phyloP scores from a whole-genome alignment of 768 basidiomycete genomes.

The Kwoniella heveanensis region DNA sequence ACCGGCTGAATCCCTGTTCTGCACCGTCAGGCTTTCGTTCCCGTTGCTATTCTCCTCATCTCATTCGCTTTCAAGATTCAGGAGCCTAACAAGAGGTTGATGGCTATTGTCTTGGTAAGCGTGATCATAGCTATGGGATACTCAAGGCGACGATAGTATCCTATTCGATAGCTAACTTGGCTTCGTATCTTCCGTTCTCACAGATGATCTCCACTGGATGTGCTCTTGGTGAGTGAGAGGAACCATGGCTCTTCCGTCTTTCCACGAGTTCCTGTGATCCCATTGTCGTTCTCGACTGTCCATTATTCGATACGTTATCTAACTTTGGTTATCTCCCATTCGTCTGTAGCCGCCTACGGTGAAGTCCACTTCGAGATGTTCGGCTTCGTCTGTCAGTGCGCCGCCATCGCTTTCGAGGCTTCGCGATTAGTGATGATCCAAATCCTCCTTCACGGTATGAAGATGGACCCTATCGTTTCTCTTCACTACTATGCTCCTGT shows the following conservation, averaged over 20 bases:
- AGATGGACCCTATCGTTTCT: constrained; percentile 98
- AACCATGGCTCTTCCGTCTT: background rate
- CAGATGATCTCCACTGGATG: constrained; percentile 84
- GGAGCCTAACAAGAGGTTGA: constrained; percentile 78
- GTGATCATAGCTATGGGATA: background rate
- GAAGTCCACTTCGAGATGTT: constrained; percentile 82
- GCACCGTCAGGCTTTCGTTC: constrained; percentile 55
- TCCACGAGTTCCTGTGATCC: background rate
- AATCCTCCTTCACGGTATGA: constrained; percentile 88
- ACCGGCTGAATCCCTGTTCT: too few species aligned
- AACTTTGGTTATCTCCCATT: background rate
- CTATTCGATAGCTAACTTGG: background rate
- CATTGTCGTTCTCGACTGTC: too few species aligned
- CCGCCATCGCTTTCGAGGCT: constrained; percentile 87
- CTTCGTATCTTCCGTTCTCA: background rate
- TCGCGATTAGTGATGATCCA: constrained; percentile 94
- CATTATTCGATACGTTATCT: too few species aligned
- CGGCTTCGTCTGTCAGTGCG: constrained; percentile 86
- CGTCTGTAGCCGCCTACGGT: constrained; percentile 77
- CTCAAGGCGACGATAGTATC: background rate
- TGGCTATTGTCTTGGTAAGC: constrained; percentile 69
- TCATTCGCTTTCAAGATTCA: constrained; percentile 87
- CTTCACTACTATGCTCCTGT: constrained; percentile 68
- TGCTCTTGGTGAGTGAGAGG: constrained; percentile 39
- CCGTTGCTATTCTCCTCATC: constrained; percentile 67